These are phyloP conservation scores for Exophiala sp. DNA, from an alignment of 2,329 filamentous ascomycete species.

Conservation along the genomic window DNA sequence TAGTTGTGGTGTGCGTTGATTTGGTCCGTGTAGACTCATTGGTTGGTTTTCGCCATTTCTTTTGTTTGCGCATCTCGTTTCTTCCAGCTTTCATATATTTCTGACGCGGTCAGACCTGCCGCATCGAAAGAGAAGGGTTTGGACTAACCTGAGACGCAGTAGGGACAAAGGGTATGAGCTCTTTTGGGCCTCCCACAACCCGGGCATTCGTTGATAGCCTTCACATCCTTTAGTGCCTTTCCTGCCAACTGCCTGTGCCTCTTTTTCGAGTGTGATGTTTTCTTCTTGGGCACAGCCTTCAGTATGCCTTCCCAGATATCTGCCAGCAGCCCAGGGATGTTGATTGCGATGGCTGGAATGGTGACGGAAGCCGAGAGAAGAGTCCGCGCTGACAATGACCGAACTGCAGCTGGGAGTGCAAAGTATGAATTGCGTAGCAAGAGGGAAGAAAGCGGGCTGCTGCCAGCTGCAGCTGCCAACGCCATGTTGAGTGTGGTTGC, in stretches of 20 bases:
- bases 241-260: slow-evolving; percentile 89
- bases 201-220: slow-evolving; percentile 77
- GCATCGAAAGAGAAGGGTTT: background rate
- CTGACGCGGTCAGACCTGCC: slow-evolving; percentile 4
- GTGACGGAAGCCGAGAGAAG: slow-evolving; percentile 53
- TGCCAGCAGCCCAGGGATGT: slow-evolving; percentile 63
- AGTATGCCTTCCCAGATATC: slow-evolving; percentile 91
- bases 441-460: slow-evolving; percentile 22
- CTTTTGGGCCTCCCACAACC: slow-evolving; percentile 83
- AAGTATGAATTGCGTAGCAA: slow-evolving; percentile 17
- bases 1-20: too few relatives aligned
- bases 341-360: slow-evolving; percentile 55
- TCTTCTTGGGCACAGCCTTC: slow-evolving; percentile 94
- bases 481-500: slow-evolving; percentile 28
- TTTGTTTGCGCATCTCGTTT: slow-evolving; percentile 11
- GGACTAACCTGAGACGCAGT: slow-evolving; percentile 69
- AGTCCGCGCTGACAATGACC: slow-evolving; percentile 40
- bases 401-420: slow-evolving; percentile 32
- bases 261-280: slow-evolving; percentile 95
- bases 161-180: slow-evolving; percentile 79
- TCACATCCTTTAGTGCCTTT: slow-evolving; percentile 89
- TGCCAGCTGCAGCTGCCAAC: slow-evolving; percentile 28
- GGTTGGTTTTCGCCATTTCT: slow-evolving; percentile 5
- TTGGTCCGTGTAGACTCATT: background rate
- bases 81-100: slow-evolving; percentile 23